Base-by-base conservation (phyloP, 306 rosid genomes). In the Astragalus glycyphyllos region DNA sequence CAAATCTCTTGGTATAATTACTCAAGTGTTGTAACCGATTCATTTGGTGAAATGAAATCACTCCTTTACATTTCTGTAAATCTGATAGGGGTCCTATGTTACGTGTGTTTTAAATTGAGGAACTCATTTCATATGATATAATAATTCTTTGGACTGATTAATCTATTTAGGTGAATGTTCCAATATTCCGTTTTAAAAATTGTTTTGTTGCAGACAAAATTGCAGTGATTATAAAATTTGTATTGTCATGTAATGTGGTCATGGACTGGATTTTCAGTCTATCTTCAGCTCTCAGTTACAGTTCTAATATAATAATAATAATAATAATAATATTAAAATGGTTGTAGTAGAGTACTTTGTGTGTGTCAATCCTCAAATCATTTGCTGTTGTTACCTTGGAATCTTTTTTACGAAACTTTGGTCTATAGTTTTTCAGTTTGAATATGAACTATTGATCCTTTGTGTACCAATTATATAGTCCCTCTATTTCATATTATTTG, bases 161-260 rank as follows among this genome's bases (percentile, higher is more conserved):
- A 54, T 53, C 51, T 51, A 40, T 11, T 53, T 68, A 6, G 53
- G 73, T 40, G 62, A 38, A 38, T 34, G 26, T 48, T 47, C 58
- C 46, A 31, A 12, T 47, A 66, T 66, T 47, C 47, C 46, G 34
- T 66, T 48, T 5, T 49, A 16, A 49, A 65, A 65, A n/a, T 46
- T 5, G 16, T 48, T 48, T 41, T 47, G 58, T 16, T 48, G 9
- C 11, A 9, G 9, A 15, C 32, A 37, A 34, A 20, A 40, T 37
- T 23, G 65, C 14, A 12, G 59, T 66, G 15, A 32, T 13, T 48
- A 26, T 26, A 26, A 26, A 20, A 2, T 26, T 26, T 26, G 32
- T n/a, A 54, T 26, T 54, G 53, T 40, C 40, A 20, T 54, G 73
- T 31, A 37, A 51, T 31, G 23, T 51, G 13, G 10, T 32, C 46